phyloP scores from a whole-genome alignment of 805 yeast species.

The Metschnikowia continentalis region DNA sequence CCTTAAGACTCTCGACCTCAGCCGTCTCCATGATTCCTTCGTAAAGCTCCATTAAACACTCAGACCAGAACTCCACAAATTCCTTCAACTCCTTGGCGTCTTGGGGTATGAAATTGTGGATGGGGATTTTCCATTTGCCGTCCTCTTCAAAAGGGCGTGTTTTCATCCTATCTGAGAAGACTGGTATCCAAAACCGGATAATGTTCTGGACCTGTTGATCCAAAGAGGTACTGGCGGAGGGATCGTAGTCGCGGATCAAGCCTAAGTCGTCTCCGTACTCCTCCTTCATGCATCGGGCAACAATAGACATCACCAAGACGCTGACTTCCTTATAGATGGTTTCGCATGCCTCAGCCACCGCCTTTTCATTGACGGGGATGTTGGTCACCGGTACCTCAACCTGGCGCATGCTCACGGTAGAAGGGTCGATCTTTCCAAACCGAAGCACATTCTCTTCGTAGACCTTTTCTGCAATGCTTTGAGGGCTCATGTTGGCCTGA shows the following conservation, averaged over 20 bases:
- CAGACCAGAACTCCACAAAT: slow-evolving; percentile 52
- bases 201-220: slow-evolving; percentile 41
- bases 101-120: slow-evolving; percentile 15
- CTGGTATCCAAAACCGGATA: slow-evolving; percentile 41
- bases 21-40: slow-evolving; percentile 3
- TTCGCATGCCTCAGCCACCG: slow-evolving; percentile 12
- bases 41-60: slow-evolving; percentile 29
- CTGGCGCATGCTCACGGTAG: slow-evolving; percentile 5
- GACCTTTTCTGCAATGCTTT: slow-evolving; percentile 39
- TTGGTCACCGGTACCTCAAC: slow-evolving; percentile 8
- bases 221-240: slow-evolving; percentile 30
- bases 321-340: slow-evolving; percentile 41
- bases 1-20: slow-evolving; percentile 19
- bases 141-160: slow-evolving; percentile 17
- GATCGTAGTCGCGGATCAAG: slow-evolving; percentile 45
- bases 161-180: slow-evolving; percentile 49
- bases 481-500: slow-evolving; percentile 42
- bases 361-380: not conserved
- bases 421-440: slow-evolving; percentile 19
- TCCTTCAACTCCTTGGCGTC: slow-evolving; percentile 21
- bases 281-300: slow-evolving; percentile 48
- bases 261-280: slow-evolving; percentile 57
- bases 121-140: slow-evolving; percentile 8
- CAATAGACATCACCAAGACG: slow-evolving; percentile 39
- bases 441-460: slow-evolving; percentile 30